Conservation (phyloP, 2,329 filamentous ascomycete species). For the Fusarium sp. region DNA sequence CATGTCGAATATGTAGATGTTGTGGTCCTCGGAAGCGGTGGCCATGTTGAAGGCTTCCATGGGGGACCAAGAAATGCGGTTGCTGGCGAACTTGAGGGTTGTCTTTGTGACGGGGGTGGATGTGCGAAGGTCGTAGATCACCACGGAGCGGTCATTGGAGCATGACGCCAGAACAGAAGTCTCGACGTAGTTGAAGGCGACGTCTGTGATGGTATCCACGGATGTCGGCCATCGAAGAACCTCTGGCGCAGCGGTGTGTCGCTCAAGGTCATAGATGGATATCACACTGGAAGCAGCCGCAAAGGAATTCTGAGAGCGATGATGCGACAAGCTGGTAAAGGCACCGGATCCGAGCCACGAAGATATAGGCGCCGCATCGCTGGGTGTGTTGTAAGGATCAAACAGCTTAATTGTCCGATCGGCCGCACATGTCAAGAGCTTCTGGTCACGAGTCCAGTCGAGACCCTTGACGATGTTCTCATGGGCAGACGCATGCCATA, state of each 20-base stretch:
- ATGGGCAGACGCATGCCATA: slow-evolving; percentile 83
- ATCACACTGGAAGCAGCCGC: slow-evolving; percentile 81
- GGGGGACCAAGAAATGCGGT: slow-evolving; percentile 90
- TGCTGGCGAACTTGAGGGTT: slow-evolving; percentile 82
- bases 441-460: slow-evolving; percentile 86
- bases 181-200: slow-evolving; percentile 93
- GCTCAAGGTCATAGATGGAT: slow-evolving; percentile 86
- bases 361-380: slow-evolving; percentile 75
- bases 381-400: slow-evolving; percentile 81
- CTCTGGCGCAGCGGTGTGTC: slow-evolving; percentile 82
- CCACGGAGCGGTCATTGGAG: slow-evolving; percentile 83
- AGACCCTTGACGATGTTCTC: slow-evolving; percentile 93
- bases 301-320: slow-evolving; percentile 80
- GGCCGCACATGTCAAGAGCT: slow-evolving; percentile 84
- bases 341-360: slow-evolving; percentile 86
- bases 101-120: slow-evolving; percentile 83
- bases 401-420: slow-evolving; percentile 91
- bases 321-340: slow-evolving; percentile 85
- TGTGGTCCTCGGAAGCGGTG: slow-evolving; percentile 93
- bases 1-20: slow-evolving; percentile 89
- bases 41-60: slow-evolving; percentile 98
- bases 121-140: slow-evolving; percentile 92
- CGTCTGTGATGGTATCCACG: slow-evolving; percentile 87
- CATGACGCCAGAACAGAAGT: slow-evolving; percentile 89
- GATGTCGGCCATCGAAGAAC: slow-evolving; percentile 87